Percentiles rank a stretch among this genome's conserved stretches.
Conservation (phyloP, 768 basidiomycete species). For the Podaxis pistillaris region DNA sequence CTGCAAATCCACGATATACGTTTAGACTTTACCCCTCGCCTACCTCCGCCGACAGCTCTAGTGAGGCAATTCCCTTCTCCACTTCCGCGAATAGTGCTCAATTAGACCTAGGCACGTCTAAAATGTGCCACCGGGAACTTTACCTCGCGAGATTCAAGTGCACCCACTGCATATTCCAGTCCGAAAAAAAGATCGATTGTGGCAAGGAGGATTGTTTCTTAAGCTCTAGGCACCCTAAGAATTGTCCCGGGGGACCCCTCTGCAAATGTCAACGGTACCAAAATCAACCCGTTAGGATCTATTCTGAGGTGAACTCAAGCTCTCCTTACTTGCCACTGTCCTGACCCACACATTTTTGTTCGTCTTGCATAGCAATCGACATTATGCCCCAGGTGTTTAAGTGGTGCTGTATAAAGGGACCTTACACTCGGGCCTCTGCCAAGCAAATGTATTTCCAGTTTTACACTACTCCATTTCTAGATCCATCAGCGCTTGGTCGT, state of each 20-base stretch:
- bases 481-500: slow-evolving; percentile 60
- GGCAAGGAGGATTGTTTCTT: slow-evolving; percentile 36
- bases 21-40: slow-evolving; percentile 28
- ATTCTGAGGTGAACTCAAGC: slow-evolving; percentile 40
- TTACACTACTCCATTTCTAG: slow-evolving; percentile 22
- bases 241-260: slow-evolving; percentile 33
- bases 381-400: neutral
- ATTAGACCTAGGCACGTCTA: slow-evolving; percentile 23
- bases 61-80: slow-evolving; percentile 25
- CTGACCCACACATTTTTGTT: neutral
- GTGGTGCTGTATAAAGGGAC: neutral
- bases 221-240: slow-evolving; percentile 47
- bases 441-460: neutral
- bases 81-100: slow-evolving; percentile 19
- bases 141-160: slow-evolving; percentile 52
- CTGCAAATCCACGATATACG: slow-evolving; percentile 13
- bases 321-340: neutral
- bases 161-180: slow-evolving; percentile 49
- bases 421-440: neutral
- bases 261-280: slow-evolving; percentile 59
- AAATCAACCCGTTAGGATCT: slow-evolving; percentile 53
- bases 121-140: slow-evolving; percentile 68
- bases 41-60: slow-evolving; percentile 55
- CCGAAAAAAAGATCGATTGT: slow-evolving; percentile 55
- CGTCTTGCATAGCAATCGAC: neutral